Evolutionary conservation across 805 yeast species (phyloP), one percentile per base, ranked within the genome.

Genomic region (Schwanniomyces polymorphus): DNA sequence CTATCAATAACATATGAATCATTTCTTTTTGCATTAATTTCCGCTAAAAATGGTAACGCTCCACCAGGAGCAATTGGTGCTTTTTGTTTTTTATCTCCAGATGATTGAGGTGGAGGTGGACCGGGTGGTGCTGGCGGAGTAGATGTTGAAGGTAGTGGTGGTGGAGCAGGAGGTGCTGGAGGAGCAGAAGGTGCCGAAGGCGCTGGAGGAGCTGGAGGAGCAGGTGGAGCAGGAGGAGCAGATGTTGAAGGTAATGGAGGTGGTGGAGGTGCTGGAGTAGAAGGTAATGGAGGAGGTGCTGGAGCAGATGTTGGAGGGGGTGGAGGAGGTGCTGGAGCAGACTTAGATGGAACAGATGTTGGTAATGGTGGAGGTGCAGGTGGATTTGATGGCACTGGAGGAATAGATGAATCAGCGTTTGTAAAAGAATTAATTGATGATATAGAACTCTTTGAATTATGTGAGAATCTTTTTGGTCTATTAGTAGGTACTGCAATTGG

Each of bases 31-130:
- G 76, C 73, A 50, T 81, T 80, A 42, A 82, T 82, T 48, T 81
- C 80, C 0, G 82, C 82, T 42, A 82, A 68, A 54, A 82, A 82
- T 6, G 88, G 86, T 21, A 81, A 59, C 0, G 72, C 77, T 1
- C 80, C 81, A 16, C 35, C 35, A 3, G 35, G n/a, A 27, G 64
- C 67, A 4, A 64, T 49, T 9, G 56, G 47, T 38, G 29, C 51
- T 9, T 18, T 27, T 10, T 39, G 33, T 16, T 50, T 45, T 29
- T 47, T 42, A 4, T 53, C 46, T 34, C 38, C 56, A 8, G 53
- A 41, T 5, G 59, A 47, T n/a, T n/a, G n/a, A n/a, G n/a, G n/a
- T 12, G 57, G 40, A 6, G 56, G 49, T 1, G 53, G 50, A 17
- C 58, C 48, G 12, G 60, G 50, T 2, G 57, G 48, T 16, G 56